Evolutionary conservation across 345 rosid species (phyloP), one percentile per base, ranked within the genome.

Genomic region (Dipteronia sinensis): DNA sequence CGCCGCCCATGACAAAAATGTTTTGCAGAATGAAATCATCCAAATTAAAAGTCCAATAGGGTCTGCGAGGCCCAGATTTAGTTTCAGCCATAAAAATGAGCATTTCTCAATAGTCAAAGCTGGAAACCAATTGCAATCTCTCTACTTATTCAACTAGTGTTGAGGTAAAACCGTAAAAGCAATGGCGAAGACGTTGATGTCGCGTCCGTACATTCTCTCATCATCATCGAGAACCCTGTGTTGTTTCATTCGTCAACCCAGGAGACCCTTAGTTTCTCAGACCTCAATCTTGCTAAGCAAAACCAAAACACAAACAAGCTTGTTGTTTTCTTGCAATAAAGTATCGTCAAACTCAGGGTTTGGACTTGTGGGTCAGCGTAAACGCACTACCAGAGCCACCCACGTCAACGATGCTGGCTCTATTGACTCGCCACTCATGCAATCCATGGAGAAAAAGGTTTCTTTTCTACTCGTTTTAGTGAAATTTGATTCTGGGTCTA

Each of bases 361-460:
- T 80, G 80, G 80, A 20, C 34, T 17, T 1, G 72, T 70, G 69
- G 83, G 85, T 38, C 79, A 31, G 38, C 86, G 86, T 44, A 73
- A 82, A 27, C 89, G 92, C 83, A 82, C 75, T 70, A 74, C 84
- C 2, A 81, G 84, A 81, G 92, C 97, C 65, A 83, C 97, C 49
- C 82, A 90, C 58, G 89, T 93, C 74, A 95, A 89, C 67, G 97
- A 90, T 74, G 86, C 96, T 82, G 98, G 98, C 23, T 93, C 97
- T 49, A 85, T 95, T 66, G 96, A 92, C 82, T 88, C 87, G 65
- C 90, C 98, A 62, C 94, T 92, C 74, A 93, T 95, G 90, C 89
- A 85, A 81, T 92, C 99, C 66, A 95, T 93, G 99, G 93, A 91
- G 89, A 85, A 73, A 67, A 95, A 93, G 94, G 99, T 95, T n/a